Base-by-base conservation (phyloP, 768 basidiomycete genomes). In the Leccinum incarnatum region DNA sequence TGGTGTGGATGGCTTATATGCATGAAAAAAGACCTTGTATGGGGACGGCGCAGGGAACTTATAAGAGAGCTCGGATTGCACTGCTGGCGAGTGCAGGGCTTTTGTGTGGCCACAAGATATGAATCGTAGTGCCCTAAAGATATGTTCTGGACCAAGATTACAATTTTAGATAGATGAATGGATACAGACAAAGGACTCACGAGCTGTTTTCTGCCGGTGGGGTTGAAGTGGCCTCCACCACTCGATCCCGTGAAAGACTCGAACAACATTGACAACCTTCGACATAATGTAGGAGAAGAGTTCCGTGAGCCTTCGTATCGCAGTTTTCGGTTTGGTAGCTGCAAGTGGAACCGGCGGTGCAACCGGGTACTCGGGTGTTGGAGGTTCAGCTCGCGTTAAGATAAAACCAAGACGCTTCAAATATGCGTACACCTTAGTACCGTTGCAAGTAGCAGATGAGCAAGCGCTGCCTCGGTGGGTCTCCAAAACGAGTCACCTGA, bases 351-450 rank as follows among this genome's bases (percentile, higher is more conserved):
- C 63, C 0, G 80, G 74, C 3, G 81, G 73, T 34, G 87, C 79
- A 6, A 68, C 60, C 3, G 83, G 80, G 65, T 88, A 89, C 15
- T 78, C 77, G 1, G 76, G 57, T 6, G 78, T 78, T 5, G 87
- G 88, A 5, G 84, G 81, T 5, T 79, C 77, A 0, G 92, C 78
- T n/a, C 97, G 83, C 45, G 85, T 91, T 10, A 98, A 84, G 11
- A 86, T 81, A 73, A 97, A 99, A 14, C 97, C 97, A 40, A 98
- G 77, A 17, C 97, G 86, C 67, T 89, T 93, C 32, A 99, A 80
- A 73, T 96, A 95, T 1, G 96, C 84, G 67, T 89, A 98, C 21
- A 96, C 92, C 95, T 98, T 57, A 29, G 15, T 15, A 49, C 9
- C n/a, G 25, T 56, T 34, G 32, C 36, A 36, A n/a, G 17, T 15